Evolutionary conservation across 2,329 filamentous ascomycete genomes (phyloP), one percentile per base, ranked within the genome.

Genomic region (Pseudonectria foliicola): DNA sequence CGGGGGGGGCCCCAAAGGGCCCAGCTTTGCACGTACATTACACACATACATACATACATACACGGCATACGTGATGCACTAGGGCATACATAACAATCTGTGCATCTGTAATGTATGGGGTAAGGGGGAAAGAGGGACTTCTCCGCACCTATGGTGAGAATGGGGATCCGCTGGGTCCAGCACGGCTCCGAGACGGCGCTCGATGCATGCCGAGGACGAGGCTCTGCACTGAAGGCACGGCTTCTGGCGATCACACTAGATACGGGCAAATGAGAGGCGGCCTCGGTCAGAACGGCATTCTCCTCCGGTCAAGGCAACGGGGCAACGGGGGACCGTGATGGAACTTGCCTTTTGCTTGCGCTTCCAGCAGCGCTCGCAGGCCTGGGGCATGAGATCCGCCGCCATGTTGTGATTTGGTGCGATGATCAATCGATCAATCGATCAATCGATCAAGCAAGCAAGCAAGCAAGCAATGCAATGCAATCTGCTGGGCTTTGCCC

Each of bases 201-300:
- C 37, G 25, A 39, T 39, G 33, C 37, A 39, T 14, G 33, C 14
- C 4, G 37, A 35, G 3, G 33, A 35, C 12, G 37, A 25, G 7
- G 18, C 8, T 15, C 16, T 29, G 34, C 38, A 40, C 24, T 40
- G 38, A 13, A 28, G 21, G 14, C 38, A 40, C 8, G 38, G 38
- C 23, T 40, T 40, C 25, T 33, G 29, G 12, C 38, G 29, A n/a
- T 31, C 34, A 36, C 38, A 40, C 38, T 40, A 40, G 43, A 38
- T 2, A 37, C 43, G 2, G 31, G 18, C 0, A 46, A 40, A 21
- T 21, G 5, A 21, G 18, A 21, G 5, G n/a, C n/a, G n/a, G n/a
- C n/a, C n/a, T n/a, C n/a, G n/a, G 8, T 21, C 18, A 21, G 18
- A 21, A 21, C 5, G 18, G 18, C 18, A 5, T 21, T 21, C 18